These are phyloP conservation scores for Psophocarpus tetragonolobus DNA, from an alignment of 306 rosid genomes.

Conservation along the genomic window DNA sequence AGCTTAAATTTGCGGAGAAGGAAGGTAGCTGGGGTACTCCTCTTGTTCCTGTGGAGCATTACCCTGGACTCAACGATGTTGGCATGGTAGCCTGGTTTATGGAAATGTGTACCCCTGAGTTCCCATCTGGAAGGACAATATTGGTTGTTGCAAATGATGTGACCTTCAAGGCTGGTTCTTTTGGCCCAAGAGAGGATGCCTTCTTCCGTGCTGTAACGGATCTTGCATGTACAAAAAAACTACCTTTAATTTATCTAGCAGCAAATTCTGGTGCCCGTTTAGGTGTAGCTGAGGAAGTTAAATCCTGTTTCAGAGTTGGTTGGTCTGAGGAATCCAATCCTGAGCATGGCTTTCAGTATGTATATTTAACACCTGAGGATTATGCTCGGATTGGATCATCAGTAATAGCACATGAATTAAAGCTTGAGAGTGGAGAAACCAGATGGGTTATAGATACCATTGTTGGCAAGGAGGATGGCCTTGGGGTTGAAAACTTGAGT, in stretches of 20 bases:
- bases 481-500: constrained; percentile 94
- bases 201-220: constrained; percentile 92
- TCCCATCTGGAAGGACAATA: constrained; percentile 90
- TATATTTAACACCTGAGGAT: constrained; percentile 82
- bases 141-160: constrained; percentile 88
- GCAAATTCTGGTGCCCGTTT: constrained; percentile 99
- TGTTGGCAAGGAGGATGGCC: constrained; percentile 94
- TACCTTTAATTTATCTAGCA: constrained; percentile 92
- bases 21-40: constrained; percentile 87
- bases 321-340: constrained; percentile 97
- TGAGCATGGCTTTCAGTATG: constrained; percentile 90
- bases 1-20: constrained; percentile 75
- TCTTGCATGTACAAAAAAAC: constrained; percentile 78
- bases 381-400: constrained; percentile 83
- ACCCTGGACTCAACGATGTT: constrained; percentile 80
- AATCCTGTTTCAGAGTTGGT: constrained; percentile 91
- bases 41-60: constrained; percentile 66
- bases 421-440: constrained; percentile 73
- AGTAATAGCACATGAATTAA: constrained; percentile 78
- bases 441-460: constrained; percentile 98
- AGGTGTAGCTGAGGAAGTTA: constrained; percentile 96
- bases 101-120: constrained; percentile 95
- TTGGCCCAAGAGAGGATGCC: constrained; percentile 96
- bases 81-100: constrained; percentile 97
- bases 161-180: constrained; percentile 95